phyloP scores from a whole-genome alignment of 1,284 basidiomycete genomes.

The Pseudozyma flocculosa region DNA sequence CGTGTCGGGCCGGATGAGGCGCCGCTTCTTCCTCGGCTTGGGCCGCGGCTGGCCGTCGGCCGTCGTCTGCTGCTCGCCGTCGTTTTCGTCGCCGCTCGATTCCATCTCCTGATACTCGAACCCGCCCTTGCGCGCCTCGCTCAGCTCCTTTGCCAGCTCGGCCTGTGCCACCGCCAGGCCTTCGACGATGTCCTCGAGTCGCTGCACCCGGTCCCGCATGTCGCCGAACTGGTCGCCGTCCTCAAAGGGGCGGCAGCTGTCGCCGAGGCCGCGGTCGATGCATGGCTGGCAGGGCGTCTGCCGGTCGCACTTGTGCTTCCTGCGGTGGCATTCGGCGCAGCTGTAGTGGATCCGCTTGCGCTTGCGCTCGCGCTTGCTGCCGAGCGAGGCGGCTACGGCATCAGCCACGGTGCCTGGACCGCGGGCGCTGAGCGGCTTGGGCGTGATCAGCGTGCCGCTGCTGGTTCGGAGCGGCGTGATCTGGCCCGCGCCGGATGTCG shows the following conservation, averaged over 20 bases:
- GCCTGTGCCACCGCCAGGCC: constrained; percentile 50
- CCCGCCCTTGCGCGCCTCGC: constrained; percentile 23
- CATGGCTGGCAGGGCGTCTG: constrained; percentile 52
- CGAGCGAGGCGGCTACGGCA: constrained; percentile 45
- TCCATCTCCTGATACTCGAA: constrained; percentile 31
- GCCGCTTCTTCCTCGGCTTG: constrained; percentile 29
- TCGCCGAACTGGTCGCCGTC: constrained; percentile 53
- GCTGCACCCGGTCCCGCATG: constrained; percentile 45
- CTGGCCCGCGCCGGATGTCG: too few relatives aligned
- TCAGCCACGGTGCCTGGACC: constrained; percentile 41
- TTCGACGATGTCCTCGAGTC: constrained; percentile 53
- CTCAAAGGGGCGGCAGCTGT: constrained; percentile 48
- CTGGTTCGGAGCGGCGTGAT: too few relatives aligned
- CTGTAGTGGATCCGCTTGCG: constrained; percentile 53
- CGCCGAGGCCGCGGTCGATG: constrained; percentile 49
- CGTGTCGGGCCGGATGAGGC: constrained; percentile 33
- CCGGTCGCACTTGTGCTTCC: constrained; percentile 54
- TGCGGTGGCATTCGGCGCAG: constrained; percentile 52
- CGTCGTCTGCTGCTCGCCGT: constrained; percentile 18
- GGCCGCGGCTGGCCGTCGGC: constrained; percentile 13
- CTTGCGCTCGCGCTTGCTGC: constrained; percentile 43
- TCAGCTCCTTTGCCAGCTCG: constrained; percentile 43
- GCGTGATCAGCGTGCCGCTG: too few relatives aligned
- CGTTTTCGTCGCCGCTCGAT: constrained; percentile 11
- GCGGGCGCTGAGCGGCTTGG: constrained; percentile 18